A percentile compares a stretch with the other conserved stretches of the same genome.
These are phyloP conservation scores for Ustilago xerochloae DNA, from an alignment of 1,284 basidiomycete species.

Conservation along the genomic window DNA sequence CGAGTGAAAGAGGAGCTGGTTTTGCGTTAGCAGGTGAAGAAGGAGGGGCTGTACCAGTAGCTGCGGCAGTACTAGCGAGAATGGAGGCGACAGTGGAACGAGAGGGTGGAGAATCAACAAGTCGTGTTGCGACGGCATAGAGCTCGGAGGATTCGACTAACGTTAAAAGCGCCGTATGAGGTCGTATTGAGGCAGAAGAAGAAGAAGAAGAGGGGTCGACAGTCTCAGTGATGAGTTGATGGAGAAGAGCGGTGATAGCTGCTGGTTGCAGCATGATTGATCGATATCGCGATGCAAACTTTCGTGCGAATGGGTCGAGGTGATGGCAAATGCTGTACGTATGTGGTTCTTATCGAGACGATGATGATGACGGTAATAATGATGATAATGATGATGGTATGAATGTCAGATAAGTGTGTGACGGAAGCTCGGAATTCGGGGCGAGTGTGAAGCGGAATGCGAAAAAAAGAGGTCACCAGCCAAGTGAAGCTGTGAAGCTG, in stretches of 20 bases:
- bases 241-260: slow-evolving; percentile 30
- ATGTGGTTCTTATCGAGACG: too few relatives aligned
- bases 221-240: slow-evolving; percentile 30
- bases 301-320: not conserved
- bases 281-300: not conserved
- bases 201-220: not conserved
- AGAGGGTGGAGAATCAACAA: slow-evolving; percentile 14
- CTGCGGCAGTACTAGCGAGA: slow-evolving; percentile 30
- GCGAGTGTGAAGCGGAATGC: not conserved
- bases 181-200: not conserved
- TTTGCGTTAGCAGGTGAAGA: not conserved
- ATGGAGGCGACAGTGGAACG: slow-evolving; percentile 22
- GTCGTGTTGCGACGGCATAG: slow-evolving; percentile 31
- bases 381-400: not conserved
- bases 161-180: slow-evolving; percentile 40
- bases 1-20: slow-evolving; percentile 21
- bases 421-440: not conserved
- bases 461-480: not conserved
- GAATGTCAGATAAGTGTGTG: not conserved
- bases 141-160: slow-evolving; percentile 44
- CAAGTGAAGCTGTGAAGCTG: too few relatives aligned
- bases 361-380: not conserved
- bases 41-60: slow-evolving; percentile 3
- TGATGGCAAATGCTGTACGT: too few relatives aligned
- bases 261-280: slow-evolving; percentile 39